Evolutionary conservation across 1,284 basidiomycete genomes (phyloP), one percentile per base, ranked within the genome.

Genomic region (Pterulicium gracile): DNA sequence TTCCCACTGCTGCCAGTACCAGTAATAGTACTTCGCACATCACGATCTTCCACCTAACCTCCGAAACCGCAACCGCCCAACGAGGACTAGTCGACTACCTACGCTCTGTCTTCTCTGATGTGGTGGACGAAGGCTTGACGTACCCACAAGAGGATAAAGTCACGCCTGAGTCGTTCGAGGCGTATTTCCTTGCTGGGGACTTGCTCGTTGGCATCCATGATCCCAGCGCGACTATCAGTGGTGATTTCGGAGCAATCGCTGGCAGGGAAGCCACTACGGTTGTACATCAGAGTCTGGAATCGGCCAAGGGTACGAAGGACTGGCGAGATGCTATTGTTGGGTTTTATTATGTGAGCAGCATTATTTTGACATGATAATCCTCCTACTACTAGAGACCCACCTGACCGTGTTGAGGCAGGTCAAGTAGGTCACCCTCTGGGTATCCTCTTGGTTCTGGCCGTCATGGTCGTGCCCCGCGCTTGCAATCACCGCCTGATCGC

Each of bases 91-190:
- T 84, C 46, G 68, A 75, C 24, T 75, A 81, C 56, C 68, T 89
- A n/a, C 69, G 75, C 50, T 50, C 54, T 34, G 65, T 80, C 18
- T 91, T 93, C 61, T 75, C 77, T n/a, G 69, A 71, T 44, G 88
- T 87, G 56, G 68, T 95, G 10, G 79, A 79, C 43, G 72, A 77
- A 56, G 91, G 92, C 0, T 61, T 69, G 53, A 89, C 90, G 3
- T 94, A 94, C 61, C 90, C 91, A 0, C 90, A 92, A 59, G 85
- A 89, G 67, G 60, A 69, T 57, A 50, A 75, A 68, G 63, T 75
- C 65, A 46, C 62, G 27, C 67, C 70, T 10, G 64, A 72, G 12
- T 65, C 68, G 3, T 92, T 90, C 61, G 72, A 73, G 45, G 65
- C 63, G 3, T 92, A 90, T 61, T 93, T 81, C 60, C 81, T 89